These are phyloP conservation scores for Cicer pinnatifidum DNA, from an alignment of 306 rosid genomes.

Conservation along the genomic window DNA sequence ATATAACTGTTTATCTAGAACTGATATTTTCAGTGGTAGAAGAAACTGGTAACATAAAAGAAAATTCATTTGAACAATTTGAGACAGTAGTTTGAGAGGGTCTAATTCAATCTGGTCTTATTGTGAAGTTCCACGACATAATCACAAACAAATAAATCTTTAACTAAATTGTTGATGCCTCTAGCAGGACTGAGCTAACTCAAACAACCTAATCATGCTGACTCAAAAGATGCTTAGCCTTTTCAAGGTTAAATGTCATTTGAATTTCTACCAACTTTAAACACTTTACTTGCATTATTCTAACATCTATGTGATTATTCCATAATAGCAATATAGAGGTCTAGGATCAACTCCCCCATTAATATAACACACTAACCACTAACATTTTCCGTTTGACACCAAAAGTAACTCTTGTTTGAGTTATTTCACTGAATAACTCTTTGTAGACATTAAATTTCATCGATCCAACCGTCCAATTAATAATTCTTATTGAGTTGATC, in stretches of 20 bases:
- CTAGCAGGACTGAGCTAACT: background rate
- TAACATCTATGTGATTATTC: constrained; percentile 13
- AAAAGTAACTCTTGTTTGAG: too few relatives aligned
- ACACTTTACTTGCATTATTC: constrained; percentile 17
- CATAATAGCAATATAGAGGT: background rate
- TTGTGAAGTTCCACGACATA: background rate
- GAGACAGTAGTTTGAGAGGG: background rate
- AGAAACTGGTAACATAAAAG: background rate
- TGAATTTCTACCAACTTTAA: background rate
- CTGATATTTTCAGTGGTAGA: background rate
- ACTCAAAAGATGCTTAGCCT: background rate
- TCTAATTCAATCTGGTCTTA: background rate
- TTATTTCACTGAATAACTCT: too few relatives aligned
- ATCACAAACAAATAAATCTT: background rate
- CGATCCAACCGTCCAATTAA: too few relatives aligned
- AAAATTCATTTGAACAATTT: background rate
- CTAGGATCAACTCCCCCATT: too few relatives aligned
- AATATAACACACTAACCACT: too few relatives aligned
- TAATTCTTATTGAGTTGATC: too few relatives aligned
- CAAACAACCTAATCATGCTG: background rate
- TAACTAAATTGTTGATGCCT: background rate
- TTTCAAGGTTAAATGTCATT: background rate
- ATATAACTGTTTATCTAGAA: background rate
- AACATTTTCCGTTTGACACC: too few relatives aligned
- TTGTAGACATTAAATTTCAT: too few relatives aligned